These are phyloP conservation scores for Rhodotorula mucilaginosa DNA, from an alignment of 1,284 basidiomycete species.

Conservation along the genomic window DNA sequence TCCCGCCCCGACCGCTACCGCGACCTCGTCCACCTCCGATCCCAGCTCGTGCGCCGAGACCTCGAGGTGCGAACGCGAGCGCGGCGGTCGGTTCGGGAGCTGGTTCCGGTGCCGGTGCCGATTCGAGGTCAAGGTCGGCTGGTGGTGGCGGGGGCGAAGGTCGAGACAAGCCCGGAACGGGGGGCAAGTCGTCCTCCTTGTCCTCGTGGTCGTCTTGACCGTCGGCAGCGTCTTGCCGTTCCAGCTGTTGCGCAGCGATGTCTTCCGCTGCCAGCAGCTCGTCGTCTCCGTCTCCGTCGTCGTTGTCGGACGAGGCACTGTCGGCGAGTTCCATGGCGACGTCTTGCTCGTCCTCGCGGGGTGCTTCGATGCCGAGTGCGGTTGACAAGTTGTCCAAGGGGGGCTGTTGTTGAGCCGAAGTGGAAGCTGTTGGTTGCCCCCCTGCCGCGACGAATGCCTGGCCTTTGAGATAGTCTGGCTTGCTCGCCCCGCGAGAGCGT, in stretches of 20 bases:
- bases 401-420: neutral
- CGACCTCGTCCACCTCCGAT: neutral
- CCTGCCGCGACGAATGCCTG: slow-evolving; percentile 37
- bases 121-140: too few relatives aligned
- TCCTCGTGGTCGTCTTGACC: slow-evolving; percentile 46
- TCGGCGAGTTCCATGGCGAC: slow-evolving; percentile 44
- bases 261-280: slow-evolving; percentile 3
- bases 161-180: slow-evolving; percentile 27
- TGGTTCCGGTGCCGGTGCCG: slow-evolving; percentile 39
- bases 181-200: slow-evolving; percentile 46
- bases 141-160: slow-evolving; percentile 52
- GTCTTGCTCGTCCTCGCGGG: slow-evolving; percentile 52
- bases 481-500: slow-evolving; percentile 46
- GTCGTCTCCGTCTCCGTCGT: slow-evolving; percentile 9
- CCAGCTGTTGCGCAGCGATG: slow-evolving; percentile 15
- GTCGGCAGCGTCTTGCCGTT: slow-evolving; percentile 40
- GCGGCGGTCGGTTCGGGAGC: slow-evolving; percentile 10
- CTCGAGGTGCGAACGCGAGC: slow-evolving; percentile 52
- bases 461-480: slow-evolving; percentile 52
- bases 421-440: neutral
- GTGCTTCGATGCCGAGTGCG: slow-evolving; percentile 48
- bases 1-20: neutral
- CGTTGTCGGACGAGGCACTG: slow-evolving; percentile 11
- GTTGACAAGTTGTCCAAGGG: slow-evolving; percentile 54
- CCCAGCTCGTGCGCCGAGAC: slow-evolving; percentile 11